Base-by-base conservation (phyloP, 768 basidiomycete genomes). In the Lactarius hengduanensis region DNA sequence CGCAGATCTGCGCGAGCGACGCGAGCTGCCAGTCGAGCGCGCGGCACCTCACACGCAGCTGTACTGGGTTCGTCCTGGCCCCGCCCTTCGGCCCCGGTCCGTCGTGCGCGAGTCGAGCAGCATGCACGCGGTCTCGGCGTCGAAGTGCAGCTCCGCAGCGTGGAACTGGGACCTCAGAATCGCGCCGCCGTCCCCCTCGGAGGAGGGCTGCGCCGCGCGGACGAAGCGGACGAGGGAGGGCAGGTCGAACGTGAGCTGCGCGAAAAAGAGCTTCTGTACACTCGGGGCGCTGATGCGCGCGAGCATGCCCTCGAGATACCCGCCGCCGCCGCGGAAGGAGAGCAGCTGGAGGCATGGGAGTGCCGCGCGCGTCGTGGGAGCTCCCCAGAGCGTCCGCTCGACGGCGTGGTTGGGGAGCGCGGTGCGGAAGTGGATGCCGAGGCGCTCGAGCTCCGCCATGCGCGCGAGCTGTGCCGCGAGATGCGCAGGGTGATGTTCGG, bases 391-490 rank as follows among this genome's bases (percentile, higher is more conserved):
- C 18, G 8, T 30, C 28, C 9, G 10, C 11, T 47, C 18, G 43
- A 47, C 28, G 4, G 26, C 2, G 18, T 20, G 30, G 28, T 43
- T 60, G 28, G 54, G 38, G 11, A 62, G 38, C 15, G 54, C 13
- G 6, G 8, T 4, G 10, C 18, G 11, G 26, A 62, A 64, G 47
- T 58, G 57, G 34, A 64, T n/a, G n/a, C n/a, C 34, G 7, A 64
- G 16, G 18, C 28, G 15, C 57, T 58, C 36, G 34, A 64, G 63
- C 32, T 26, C 45, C 32, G 63, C 22, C 56, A 58, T 57, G 16
- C 15, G 32, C 56, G 2, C 38, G 26, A 26, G 26, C 26, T 26
- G 26, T 26, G 26, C 26, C 1, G 1, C 32, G 22, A 58, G 18
- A n/a, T 40, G 45, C 20, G 26, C 43, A 11, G 63, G 57, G 16